Evolutionary conservation across 1,284 basidiomycete species (phyloP).

Genomic region (Afroboletus lepidellus): DNA sequence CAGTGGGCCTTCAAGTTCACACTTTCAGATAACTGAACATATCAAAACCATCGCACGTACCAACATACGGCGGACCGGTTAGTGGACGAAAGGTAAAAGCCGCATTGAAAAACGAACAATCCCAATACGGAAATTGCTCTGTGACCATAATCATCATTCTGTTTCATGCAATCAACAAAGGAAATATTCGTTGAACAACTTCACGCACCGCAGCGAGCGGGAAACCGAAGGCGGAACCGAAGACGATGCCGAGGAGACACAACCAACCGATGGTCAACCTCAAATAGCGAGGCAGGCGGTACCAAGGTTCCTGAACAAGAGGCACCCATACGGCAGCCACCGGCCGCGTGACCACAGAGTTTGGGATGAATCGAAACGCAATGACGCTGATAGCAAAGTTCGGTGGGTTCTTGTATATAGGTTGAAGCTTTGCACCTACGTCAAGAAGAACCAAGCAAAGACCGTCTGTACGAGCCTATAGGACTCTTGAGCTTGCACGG

Average conservation of each 20-base stretch:
- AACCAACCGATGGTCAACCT: constrained; percentile 71
- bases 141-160: constrained; percentile 72
- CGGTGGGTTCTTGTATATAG: not conserved
- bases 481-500: constrained; percentile 14
- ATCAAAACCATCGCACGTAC: constrained; percentile 34
- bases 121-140: constrained; percentile 81
- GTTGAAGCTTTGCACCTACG: constrained; percentile 40
- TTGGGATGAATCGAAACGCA: constrained; percentile 77
- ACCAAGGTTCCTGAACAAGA: constrained; percentile 65
- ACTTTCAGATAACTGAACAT: constrained; percentile 5
- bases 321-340: constrained; percentile 67
- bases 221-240: constrained; percentile 84
- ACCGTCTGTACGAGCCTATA: constrained; percentile 71
- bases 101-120: constrained; percentile 71
- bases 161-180: constrained; percentile 8
- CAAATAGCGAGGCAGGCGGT: constrained; percentile 54
- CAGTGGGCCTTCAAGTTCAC: constrained; percentile 58
- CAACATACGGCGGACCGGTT: constrained; percentile 66
- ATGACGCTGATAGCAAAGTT: constrained; percentile 53
- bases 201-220: constrained; percentile 51
- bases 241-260: constrained; percentile 68
- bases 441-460: constrained; percentile 77
- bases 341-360: constrained; percentile 62
- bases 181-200: not conserved
- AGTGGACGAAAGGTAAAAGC: constrained; percentile 65